Base-by-base conservation (phyloP, 257 asterid genomes). In the Verbena officinalis region DNA sequence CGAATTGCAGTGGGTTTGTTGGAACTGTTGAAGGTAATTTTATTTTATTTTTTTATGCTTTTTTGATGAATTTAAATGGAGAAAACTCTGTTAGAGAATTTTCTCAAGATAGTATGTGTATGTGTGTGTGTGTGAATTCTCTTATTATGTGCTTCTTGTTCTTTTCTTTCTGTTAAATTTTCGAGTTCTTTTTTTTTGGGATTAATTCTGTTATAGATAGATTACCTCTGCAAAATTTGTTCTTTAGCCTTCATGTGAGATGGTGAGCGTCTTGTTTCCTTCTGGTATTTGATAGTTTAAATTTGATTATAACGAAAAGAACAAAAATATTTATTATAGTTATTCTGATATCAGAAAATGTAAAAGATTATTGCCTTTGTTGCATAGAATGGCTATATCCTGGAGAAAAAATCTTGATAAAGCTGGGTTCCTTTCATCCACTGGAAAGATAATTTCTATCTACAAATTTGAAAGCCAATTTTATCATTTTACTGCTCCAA, bases 1-100 rank as follows among this genome's bases (percentile, higher is more conserved):
- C 99, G 1, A 90, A 90, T 65, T 93, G 99, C 89, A 93, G 97
- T 78, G 97, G 88, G 19, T 93, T 93, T 77, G 19, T 84, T 58
- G 99, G 99, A 68, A 87, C 87, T 14, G 64, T 93, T 77, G 96
- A 87, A 77, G 96, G 97, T 93, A 52, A 1, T 53, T 44, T 43
- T 21, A 9, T 48, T 27, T 27, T 9, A 39, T 23, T 27, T 52
- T 62, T 20, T 1, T 36, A 20, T 3, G 13, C 36, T 19, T 0
- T 33, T 57, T 21, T 62, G 31, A 33, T 48, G 14, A 21, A 4
- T 51, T 14, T 50, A 20, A 17, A 22, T 48, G 33, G 22, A 42
- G 30, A 39, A 11, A 13, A 15, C 53, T 71, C 39, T 48, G 45
- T 5, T 1, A 5, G 17, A 21, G 22, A 53, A 39, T 54, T 33